A percentile compares a stretch with the other conserved stretches of the same genome.
Conservation (phyloP, 345 rosid species). For the Xanthoceras sorbifolium region DNA sequence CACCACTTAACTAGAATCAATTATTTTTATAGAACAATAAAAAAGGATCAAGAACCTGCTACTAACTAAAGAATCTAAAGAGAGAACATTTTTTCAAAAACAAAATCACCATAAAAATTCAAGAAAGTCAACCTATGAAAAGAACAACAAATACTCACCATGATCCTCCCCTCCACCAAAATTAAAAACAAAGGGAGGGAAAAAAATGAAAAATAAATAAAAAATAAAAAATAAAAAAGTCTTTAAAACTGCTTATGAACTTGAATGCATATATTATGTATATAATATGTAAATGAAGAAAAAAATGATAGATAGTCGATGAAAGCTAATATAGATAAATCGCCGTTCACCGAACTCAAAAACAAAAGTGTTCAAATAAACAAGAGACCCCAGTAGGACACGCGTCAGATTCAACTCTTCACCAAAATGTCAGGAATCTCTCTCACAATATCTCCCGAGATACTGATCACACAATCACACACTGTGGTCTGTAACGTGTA, state of each 20-base stretch:
- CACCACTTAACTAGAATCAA: no score
- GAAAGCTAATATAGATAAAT: neutral
- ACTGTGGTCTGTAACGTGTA: neutral
- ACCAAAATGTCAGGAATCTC: neutral
- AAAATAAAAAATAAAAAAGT: neutral
- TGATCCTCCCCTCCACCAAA: neutral
- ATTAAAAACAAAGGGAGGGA: neutral
- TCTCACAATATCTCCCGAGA: neutral
- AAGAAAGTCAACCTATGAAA: slow-evolving; percentile 3
- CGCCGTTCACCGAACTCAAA: neutral
- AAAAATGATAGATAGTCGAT: neutral
- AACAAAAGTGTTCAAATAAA: slow-evolving; percentile 14
- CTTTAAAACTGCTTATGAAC: neutral
- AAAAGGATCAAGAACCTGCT: neutral
- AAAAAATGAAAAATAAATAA: neutral
- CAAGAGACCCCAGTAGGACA: neutral
- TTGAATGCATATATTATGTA: neutral
- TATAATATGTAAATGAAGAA: neutral
- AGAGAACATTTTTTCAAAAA: neutral
- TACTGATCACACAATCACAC: neutral
- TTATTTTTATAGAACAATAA: no score
- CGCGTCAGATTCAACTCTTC: neutral
- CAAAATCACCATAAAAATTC: no score
- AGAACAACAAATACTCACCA: neutral
- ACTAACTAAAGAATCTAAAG: neutral